These are phyloP conservation scores for Ustilago crameri DNA, from an alignment of 1,284 basidiomycete species.

Conservation along the genomic window DNA sequence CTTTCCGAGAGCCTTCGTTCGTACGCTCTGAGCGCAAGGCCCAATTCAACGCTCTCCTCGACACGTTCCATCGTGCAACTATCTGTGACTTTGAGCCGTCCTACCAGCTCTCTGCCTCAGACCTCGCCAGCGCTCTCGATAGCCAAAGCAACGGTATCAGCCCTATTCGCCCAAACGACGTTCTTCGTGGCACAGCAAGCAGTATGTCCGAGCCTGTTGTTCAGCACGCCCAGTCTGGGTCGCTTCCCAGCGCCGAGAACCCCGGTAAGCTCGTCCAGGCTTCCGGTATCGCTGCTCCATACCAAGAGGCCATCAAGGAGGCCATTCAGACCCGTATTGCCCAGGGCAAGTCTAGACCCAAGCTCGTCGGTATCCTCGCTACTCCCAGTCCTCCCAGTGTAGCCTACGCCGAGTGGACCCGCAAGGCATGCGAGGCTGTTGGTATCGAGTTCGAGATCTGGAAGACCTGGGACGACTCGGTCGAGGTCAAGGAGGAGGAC, in stretches of 20 bases:
- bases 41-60: conserved; percentile 48
- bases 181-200: conserved; percentile 49
- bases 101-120: conserved; percentile 45
- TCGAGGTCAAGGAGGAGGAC: conserved; percentile 68
- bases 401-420: conserved; percentile 92
- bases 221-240: conserved; percentile 21
- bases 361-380: conserved; percentile 90
- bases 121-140: conserved; percentile 39
- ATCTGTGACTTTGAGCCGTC: conserved; percentile 48
- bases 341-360: conserved; percentile 71
- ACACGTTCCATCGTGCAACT: conserved; percentile 53
- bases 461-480: conserved; percentile 66
- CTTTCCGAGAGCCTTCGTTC: conserved; percentile 34
- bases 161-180: conserved; percentile 46
- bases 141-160: conserved; percentile 22
- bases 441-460: conserved; percentile 82
- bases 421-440: conserved; percentile 86
- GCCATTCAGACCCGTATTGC: conserved; percentile 50
- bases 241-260: conserved; percentile 52
- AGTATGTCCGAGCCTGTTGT: conserved; percentile 52
- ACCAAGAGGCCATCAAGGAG: conserved; percentile 57
- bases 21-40: conserved; percentile 40
- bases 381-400: conserved; percentile 87
- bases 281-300: conserved; percentile 61
- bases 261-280: conserved; percentile 64